A percentile compares a stretch with the other conserved stretches of the same genome.
phyloP scores from a whole-genome alignment of 441 rosid species.

The Mallotus repandus region DNA sequence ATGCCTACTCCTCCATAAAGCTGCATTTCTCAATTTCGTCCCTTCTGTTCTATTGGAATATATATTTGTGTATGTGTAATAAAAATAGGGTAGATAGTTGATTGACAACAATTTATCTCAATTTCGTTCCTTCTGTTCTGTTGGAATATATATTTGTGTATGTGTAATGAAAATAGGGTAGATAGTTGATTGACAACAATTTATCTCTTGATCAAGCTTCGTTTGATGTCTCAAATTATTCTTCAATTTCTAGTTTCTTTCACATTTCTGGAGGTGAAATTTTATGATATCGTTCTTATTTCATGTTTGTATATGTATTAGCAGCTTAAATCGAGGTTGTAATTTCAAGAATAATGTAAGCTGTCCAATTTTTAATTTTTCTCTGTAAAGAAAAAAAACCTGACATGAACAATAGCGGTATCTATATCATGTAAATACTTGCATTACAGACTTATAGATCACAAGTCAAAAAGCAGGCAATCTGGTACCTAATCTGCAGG shows the following conservation, averaged over 20 bases:
- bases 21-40: background rate
- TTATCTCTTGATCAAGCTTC: background rate
- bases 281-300: background rate
- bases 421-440: too few relatives aligned
- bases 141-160: background rate
- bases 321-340: background rate
- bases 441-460: too few relatives aligned
- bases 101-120: background rate
- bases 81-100: background rate
- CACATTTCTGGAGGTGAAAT: background rate
- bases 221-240: background rate
- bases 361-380: too few relatives aligned
- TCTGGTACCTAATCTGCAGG: background rate
- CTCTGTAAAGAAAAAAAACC: too few relatives aligned
- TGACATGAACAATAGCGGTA: too few relatives aligned
- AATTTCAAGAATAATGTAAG: too few relatives aligned
- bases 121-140: background rate
- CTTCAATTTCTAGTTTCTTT: background rate
- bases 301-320: background rate
- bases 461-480: too few relatives aligned
- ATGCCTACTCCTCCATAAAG: slow-evolving; percentile 41
- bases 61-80: background rate
- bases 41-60: background rate
- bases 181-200: background rate
- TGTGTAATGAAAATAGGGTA: background rate